Conservation (phyloP, 1,139 yeast genomes). For the Geotrichum reessii region DNA sequence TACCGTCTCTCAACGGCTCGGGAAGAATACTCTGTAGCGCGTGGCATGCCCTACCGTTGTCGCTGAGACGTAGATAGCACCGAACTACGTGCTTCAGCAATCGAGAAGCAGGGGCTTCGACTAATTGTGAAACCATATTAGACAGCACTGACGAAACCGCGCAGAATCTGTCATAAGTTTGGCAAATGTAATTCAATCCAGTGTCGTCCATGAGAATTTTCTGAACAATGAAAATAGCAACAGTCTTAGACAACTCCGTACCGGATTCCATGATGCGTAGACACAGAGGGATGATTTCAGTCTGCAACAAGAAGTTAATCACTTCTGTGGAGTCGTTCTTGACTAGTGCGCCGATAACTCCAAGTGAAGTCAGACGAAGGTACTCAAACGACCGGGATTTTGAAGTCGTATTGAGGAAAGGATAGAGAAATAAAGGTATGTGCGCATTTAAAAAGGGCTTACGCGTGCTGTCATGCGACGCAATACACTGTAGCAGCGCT, state of each 20-base stretch:
- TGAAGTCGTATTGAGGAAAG: constrained; percentile 86
- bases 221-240: constrained; percentile 91
- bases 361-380: constrained; percentile 82
- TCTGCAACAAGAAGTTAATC: constrained; percentile 78
- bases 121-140: constrained; percentile 82
- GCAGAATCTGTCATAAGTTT: constrained; percentile 88
- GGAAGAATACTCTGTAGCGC: constrained; percentile 82
- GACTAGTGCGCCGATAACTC: constrained; percentile 94
- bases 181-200: constrained; percentile 87
- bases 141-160: constrained; percentile 88
- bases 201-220: constrained; percentile 87
- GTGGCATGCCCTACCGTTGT: constrained; percentile 84
- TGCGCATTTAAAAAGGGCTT: constrained; percentile 81
- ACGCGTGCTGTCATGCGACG: constrained; percentile 88
- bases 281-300: constrained; percentile 93
- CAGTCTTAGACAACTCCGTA: constrained; percentile 89
- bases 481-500: constrained; percentile 92
- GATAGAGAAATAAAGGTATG: constrained; percentile 85
- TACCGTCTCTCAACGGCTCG: constrained; percentile 83
- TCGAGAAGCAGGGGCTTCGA: constrained; percentile 66
- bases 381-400: constrained; percentile 92
- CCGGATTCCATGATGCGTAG: constrained; percentile 93
- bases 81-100: constrained; percentile 88
- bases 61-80: constrained; percentile 85
- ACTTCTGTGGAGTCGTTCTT: constrained; percentile 96